Evolutionary conservation across 2,329 filamentous ascomycete genomes (phyloP), one percentile per base, ranked within the genome.

Genomic region (Macrophomina phaseolina): DNA sequence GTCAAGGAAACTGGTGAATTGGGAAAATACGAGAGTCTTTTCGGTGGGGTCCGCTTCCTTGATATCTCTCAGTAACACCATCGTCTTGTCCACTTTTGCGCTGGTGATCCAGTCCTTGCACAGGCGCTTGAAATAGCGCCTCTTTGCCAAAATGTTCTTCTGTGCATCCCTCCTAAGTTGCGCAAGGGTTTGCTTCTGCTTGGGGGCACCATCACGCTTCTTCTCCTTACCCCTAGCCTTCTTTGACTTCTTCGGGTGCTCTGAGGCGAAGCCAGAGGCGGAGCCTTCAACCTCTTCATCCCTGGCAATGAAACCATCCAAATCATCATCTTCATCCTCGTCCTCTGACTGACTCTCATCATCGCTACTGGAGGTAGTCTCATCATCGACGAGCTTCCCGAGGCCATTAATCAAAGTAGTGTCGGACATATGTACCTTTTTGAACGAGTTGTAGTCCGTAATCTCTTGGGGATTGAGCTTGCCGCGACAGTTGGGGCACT

Each of bases 21-120:
- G 91, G 66, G 89, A 91, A 80, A 95, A 95, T 69, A 95, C 86
- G 64, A 95, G 90, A 0, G 90, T 92, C 78, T 94, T 94, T 75
- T 93, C 90, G 1, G 84, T 85, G 2, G 85, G 73, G 38, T 82
- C 80, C 9, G 79, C 78, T n/a, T 73, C 73, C 64, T 82, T 77
- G 66, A 87, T 83, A 14, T 80, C 76, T 11, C 81, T 75, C 12
- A 94, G 80, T 6, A 94, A 83, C 65, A 91, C 87, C 66, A 91
- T 79, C 6, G 88, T 87, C 74, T 90, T 89, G 28, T 87, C 86
- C 36, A 92, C 88, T 78, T 94, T 95, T 34, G 91, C 88, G 23
- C 91, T 95, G 1, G 91, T 84, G 67, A 90, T 80, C 86, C 89
- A 97, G 34, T 87, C 80, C 74, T 90, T 87, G 30, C 85, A 84